Evolutionary conservation across 2,329 filamentous ascomycete species (phyloP), one percentile per base, ranked within the genome.

Genomic region (Elsinoe australis): DNA sequence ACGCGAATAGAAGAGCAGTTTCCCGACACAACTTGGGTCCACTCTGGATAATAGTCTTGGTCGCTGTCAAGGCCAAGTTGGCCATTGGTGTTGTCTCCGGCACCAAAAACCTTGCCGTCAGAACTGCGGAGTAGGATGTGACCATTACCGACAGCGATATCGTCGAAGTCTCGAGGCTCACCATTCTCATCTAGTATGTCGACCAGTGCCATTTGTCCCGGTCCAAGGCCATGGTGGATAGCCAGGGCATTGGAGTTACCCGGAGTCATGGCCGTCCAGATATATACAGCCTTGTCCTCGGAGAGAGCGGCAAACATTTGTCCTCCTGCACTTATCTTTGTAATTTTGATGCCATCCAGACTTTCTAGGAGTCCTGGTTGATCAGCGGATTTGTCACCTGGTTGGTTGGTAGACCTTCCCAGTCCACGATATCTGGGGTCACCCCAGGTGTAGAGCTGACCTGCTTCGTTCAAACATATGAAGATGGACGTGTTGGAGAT

Each of bases 341-440:
- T 64, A 41, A 84, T 71, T 9, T 70, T 65, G 36, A 83, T 65
- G 48, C 74, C 70, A 4, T 61, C 60, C 0, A 84, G 66, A 38
- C 75, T 71, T 17, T 68, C 56, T 3, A 83, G 67, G 0, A 65
- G 50, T 3, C 64, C 60, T 4, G 77, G 77, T 3, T 55, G 56
- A 1, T 67, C 58, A 12, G 78, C 72, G 29, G 74, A 69, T 66
- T 57, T 64, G 4, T 65, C 59, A 19, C 45, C 54, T 7, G 55
- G 51, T 2, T 59, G 54, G 5, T 64, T 61, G 3, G 69, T 58
- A 2, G 71, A 64, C 14, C 80, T 71, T 4, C 75, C 79, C 0
- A 85, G 71, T 49, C 75, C 78, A 28, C 52, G 70, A 65, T 78
- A 82, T 12, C 81, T 73, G 38, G 71, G 64, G 55, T 85, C 80